These are phyloP conservation scores for Hypomyces rosellus DNA, from an alignment of 2,329 filamentous ascomycete species.

Conservation along the genomic window DNA sequence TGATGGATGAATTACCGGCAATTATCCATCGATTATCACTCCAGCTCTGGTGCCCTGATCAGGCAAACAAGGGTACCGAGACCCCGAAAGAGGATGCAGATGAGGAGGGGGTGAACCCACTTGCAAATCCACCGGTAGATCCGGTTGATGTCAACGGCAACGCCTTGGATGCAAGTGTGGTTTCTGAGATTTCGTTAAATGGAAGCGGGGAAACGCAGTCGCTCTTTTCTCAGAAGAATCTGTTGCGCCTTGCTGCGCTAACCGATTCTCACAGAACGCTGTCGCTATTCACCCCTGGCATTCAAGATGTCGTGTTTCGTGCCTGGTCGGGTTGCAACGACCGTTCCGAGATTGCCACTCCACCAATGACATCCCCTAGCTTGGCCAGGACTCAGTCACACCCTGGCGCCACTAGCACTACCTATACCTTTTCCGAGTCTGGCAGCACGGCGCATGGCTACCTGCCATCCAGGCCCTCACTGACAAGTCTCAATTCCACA, in stretches of 20 bases:
- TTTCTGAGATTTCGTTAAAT: constrained; percentile 73
- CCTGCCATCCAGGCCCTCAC: constrained; percentile 60
- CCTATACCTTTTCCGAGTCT: constrained; percentile 69
- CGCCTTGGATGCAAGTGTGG: constrained; percentile 65
- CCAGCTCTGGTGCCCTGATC: constrained; percentile 83
- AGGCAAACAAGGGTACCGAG: constrained; percentile 45
- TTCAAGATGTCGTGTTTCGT: constrained; percentile 82
- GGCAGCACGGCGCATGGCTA: constrained; percentile 58
- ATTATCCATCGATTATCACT: constrained; percentile 92
- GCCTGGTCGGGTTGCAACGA: constrained; percentile 83
- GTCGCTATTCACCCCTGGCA: constrained; percentile 86
- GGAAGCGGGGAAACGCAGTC: constrained; percentile 76
- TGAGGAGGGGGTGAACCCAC: constrained; percentile 67
- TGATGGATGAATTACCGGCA: constrained; percentile 96
- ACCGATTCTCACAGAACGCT: constrained; percentile 85
- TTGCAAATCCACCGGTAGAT: constrained; percentile 73
- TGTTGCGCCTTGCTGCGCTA: constrained; percentile 73
- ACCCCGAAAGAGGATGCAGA: constrained; percentile 43
- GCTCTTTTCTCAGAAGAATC: constrained; percentile 91
- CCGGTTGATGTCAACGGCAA: constrained; percentile 77
- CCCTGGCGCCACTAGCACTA: constrained; percentile 49
- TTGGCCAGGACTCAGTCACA: constrained; percentile 60
- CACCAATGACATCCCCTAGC: constrained; percentile 42
- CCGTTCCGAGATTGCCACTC: constrained; percentile 52
- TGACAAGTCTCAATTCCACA: constrained; percentile 56